Evolutionary conservation across 495 filamentous ascomycete species (phyloP).

Genomic region (Penicillium ucsense): DNA sequence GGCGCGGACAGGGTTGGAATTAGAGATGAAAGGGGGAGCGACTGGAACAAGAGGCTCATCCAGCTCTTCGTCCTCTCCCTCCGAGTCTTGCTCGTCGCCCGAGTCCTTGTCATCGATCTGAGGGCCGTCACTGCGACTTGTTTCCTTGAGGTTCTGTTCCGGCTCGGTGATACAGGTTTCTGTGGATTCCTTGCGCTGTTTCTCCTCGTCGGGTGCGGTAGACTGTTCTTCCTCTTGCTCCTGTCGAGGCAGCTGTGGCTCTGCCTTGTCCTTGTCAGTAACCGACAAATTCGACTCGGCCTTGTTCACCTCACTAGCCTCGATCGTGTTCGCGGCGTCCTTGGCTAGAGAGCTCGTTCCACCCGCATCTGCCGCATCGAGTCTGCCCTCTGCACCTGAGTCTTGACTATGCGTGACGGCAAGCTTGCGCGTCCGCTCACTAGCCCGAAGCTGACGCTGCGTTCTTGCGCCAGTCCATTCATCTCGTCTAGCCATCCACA

Average conservation of each 20-base stretch:
- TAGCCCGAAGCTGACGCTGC: slow-evolving; percentile 18
- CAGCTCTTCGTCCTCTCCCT: slow-evolving; percentile 15
- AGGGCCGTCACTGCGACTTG: slow-evolving; percentile 2
- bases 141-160: slow-evolving; percentile 6
- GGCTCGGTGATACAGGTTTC: slow-evolving; percentile 28
- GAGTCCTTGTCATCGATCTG: slow-evolving; percentile 11
- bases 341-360: slow-evolving; percentile 5
- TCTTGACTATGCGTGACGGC: neutral
- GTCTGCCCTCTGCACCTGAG: neutral
- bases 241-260: slow-evolving; percentile 7
- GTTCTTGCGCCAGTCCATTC: slow-evolving; percentile 74
- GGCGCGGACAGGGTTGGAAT: slow-evolving; percentile 58
- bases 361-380: slow-evolving; percentile 3
- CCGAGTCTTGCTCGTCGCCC: slow-evolving; percentile 7
- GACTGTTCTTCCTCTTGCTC: slow-evolving; percentile 18
- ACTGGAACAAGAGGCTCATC: slow-evolving; percentile 47
- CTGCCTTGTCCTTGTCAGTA: slow-evolving; percentile 13
- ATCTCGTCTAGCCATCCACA: slow-evolving; percentile 66
- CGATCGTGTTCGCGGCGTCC: neutral
- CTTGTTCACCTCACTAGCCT: slow-evolving; percentile 8
- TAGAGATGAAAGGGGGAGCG: slow-evolving; percentile 56
- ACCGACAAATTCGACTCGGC: slow-evolving; percentile 18
- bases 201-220: slow-evolving; percentile 14
- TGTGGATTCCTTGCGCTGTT: slow-evolving; percentile 18
- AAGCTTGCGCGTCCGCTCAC: slow-evolving; percentile 9